Percentiles rank a stretch among this genome's conserved stretches.
Evolutionary conservation across 2,329 filamentous ascomycete species (phyloP).

Genomic region (Eurotiales sp.): DNA sequence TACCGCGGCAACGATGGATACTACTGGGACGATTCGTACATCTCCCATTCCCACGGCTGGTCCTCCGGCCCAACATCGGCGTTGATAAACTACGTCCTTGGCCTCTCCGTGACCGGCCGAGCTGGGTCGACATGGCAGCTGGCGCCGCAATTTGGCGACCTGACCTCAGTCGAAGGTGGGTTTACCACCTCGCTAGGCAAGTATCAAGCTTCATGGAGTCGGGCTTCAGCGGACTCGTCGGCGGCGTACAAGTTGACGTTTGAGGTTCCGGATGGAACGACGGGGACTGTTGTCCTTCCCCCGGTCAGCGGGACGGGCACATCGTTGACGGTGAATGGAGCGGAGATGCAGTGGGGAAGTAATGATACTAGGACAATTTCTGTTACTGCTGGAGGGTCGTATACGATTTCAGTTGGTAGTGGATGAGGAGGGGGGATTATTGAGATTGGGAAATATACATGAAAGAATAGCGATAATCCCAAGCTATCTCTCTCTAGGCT

Average conservation of each 20-base stretch:
- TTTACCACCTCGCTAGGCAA: constrained; percentile 46
- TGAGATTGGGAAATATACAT: no score
- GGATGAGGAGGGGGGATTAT: neutral
- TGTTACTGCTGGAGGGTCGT: constrained; percentile 6
- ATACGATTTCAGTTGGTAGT: constrained; percentile 7
- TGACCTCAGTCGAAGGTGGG: constrained; percentile 42
- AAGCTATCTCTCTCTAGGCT: no score
- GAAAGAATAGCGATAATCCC: no score
- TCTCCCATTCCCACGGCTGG: constrained; percentile 44
- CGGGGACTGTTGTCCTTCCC: constrained; percentile 11
- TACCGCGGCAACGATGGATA: constrained; percentile 56
- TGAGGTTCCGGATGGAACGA: constrained; percentile 8
- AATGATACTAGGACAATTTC: constrained; percentile 5
- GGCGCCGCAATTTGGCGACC: constrained; percentile 43
- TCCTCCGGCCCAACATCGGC: constrained; percentile 41
- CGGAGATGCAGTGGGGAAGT: constrained; percentile 1
- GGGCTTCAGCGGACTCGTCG: neutral
- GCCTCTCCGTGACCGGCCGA: constrained; percentile 39
- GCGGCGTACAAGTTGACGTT: constrained; percentile 11
- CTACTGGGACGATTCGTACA: constrained; percentile 43
- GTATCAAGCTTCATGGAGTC: constrained; percentile 28
- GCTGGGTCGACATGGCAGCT: constrained; percentile 43
- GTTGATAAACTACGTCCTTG: constrained; percentile 44
- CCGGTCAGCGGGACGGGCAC: neutral
- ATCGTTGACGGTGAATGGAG: constrained; percentile 10